Conservation (phyloP, 2,329 filamentous ascomycete genomes). For the Epichloe aotearoae region DNA sequence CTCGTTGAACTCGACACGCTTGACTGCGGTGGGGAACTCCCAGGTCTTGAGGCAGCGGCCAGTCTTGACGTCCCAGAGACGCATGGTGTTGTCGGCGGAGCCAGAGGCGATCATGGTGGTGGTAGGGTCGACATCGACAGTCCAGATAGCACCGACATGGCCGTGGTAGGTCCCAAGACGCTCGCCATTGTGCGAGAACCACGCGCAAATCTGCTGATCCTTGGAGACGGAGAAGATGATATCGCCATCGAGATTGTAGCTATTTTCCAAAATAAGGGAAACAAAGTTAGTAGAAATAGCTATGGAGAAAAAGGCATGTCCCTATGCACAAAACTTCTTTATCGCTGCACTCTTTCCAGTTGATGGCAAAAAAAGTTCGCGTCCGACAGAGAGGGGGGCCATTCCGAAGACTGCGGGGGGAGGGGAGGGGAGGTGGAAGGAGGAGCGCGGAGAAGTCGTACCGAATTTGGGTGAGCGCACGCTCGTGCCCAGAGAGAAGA, state of each 20-base stretch:
- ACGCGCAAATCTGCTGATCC: conserved; percentile 92
- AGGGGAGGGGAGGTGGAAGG: background rate
- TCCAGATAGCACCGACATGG: conserved; percentile 97
- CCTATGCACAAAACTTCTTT: background rate
- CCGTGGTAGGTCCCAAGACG: conserved; percentile 92
- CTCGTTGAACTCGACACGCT: conserved; percentile 94
- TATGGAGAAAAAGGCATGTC: background rate
- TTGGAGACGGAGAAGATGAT: conserved; percentile 92
- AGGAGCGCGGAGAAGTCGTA: conserved; percentile 26
- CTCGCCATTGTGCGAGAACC: conserved; percentile 97
- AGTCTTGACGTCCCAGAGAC: conserved; percentile 90
- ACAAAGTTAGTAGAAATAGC: conserved; percentile 1
- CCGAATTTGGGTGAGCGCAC: conserved; percentile 90
- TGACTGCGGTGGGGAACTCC: conserved; percentile 95
- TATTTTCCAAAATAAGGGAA: conserved; percentile 18
- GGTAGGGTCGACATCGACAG: conserved; percentile 89
- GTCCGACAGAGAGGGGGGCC: background rate
- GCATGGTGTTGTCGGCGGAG: conserved; percentile 95
- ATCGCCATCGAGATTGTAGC: conserved; percentile 90
- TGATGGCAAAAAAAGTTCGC: background rate
- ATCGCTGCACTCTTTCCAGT: background rate
- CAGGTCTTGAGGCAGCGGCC: conserved; percentile 91
- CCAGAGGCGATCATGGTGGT: conserved; percentile 86
- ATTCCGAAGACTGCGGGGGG: background rate
- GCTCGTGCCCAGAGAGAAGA: conserved; percentile 90